phyloP scores from a whole-genome alignment of 2,329 filamentous ascomycete genomes.

The Trichoderma hamatum region DNA sequence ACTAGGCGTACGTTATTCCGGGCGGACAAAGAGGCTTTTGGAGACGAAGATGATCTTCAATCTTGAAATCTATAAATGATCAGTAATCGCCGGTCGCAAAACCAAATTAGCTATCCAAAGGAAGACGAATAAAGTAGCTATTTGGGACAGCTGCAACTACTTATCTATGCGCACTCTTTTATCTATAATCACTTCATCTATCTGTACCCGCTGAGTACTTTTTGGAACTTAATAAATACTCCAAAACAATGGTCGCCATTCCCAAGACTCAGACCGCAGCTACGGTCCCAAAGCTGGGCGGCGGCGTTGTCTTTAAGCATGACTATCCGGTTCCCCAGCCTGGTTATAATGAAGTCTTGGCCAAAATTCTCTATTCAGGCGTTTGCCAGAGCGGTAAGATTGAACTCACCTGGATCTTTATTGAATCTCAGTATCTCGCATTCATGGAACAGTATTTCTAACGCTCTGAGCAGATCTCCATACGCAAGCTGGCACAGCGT shows the following conservation, averaged over 20 bases:
- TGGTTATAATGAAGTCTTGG: conserved; percentile 29
- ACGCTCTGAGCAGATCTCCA: conserved; percentile 26
- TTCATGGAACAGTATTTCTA: neutral
- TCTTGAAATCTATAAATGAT: neutral
- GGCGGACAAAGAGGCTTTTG: neutral
- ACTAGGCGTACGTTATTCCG: neutral
- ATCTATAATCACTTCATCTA: neutral
- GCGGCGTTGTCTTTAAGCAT: conserved; percentile 29
- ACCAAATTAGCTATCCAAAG: neutral
- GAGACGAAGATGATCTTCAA: neutral
- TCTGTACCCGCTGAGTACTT: neutral
- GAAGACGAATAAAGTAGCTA: neutral
- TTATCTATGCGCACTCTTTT: neutral
- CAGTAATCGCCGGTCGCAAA: neutral
- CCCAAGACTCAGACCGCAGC: conserved; percentile 30
- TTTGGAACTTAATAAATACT: too few species aligned
- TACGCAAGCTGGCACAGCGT: conserved; percentile 27
- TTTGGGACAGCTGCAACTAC: neutral
- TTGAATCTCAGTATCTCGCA: neutral
- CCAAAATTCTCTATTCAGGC: conserved; percentile 30
- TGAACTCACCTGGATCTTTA: neutral
- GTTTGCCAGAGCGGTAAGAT: conserved; percentile 30
- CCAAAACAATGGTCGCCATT: conserved; percentile 23
- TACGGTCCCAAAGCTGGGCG: conserved; percentile 29
- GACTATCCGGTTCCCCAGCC: conserved; percentile 30